A percentile compares a stretch with the other conserved stretches of the same genome.
Evolutionary conservation across 2,329 filamentous ascomycete genomes (phyloP).

Genomic region (Sclerotinia minor): DNA sequence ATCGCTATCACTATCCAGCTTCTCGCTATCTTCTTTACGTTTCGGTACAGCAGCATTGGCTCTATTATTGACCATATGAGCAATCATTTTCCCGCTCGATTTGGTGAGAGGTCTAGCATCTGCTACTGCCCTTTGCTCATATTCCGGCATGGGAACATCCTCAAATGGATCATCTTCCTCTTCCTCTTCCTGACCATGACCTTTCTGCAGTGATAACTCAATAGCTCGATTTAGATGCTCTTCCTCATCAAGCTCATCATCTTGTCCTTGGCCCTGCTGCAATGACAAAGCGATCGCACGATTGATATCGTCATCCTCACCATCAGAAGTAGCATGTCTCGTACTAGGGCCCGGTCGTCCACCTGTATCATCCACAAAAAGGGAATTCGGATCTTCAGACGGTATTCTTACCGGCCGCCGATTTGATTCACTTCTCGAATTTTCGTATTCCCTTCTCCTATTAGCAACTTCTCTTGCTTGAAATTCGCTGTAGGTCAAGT

Average conservation of each 20-base stretch:
- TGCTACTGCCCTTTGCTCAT: slow-evolving; percentile 56
- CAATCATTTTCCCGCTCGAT: slow-evolving; percentile 62
- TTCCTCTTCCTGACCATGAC: slow-evolving; percentile 47
- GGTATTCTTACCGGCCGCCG: slow-evolving; percentile 25
- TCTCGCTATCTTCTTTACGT: slow-evolving; percentile 37
- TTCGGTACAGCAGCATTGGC: slow-evolving; percentile 61
- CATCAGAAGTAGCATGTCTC: slow-evolving; percentile 8
- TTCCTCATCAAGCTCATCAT: slow-evolving; percentile 57
- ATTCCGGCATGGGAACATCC: slow-evolving; percentile 54
- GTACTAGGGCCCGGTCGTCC: slow-evolving; percentile 25
- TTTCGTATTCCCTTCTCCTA: slow-evolving; percentile 32
- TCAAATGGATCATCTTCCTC: slow-evolving; percentile 47
- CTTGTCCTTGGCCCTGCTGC: slow-evolving; percentile 46
- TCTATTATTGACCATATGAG: slow-evolving; percentile 72
- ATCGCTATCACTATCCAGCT: slow-evolving; percentile 56
- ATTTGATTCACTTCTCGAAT: slow-evolving; percentile 26
- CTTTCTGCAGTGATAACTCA: slow-evolving; percentile 75
- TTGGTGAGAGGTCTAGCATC: slow-evolving; percentile 53
- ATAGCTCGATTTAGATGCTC: slow-evolving; percentile 81
- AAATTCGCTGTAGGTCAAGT: slow-evolving; percentile 36
- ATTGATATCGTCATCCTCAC: slow-evolving; percentile 26
- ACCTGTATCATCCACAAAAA: slow-evolving; percentile 38
- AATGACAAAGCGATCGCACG: slow-evolving; percentile 60
- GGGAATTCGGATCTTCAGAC: slow-evolving; percentile 34
- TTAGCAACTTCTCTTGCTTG: slow-evolving; percentile 37